Percentiles rank a stretch among this genome's conserved stretches.
Conservation (phyloP, 2,329 filamentous ascomycete species). For the Hypoxylon rubiginosum region DNA sequence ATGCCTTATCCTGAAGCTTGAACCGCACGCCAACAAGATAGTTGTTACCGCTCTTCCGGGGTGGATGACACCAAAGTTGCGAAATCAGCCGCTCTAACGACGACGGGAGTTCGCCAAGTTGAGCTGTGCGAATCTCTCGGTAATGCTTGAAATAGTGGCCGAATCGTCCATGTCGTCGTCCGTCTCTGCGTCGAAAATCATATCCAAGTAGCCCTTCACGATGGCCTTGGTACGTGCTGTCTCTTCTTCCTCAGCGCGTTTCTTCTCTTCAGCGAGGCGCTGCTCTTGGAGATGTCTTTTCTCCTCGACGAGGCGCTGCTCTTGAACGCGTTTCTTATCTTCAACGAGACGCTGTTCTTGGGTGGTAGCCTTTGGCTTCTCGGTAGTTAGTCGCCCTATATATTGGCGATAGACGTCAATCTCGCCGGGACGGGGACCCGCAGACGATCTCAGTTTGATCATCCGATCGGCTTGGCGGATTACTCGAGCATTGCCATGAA, state of each 20-base stretch:
- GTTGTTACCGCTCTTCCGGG: no score
- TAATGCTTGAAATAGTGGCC: conserved; percentile 3
- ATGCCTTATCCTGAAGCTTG: neutral
- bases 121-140: neutral
- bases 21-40: neutral
- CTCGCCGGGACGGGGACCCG: conserved; percentile 27
- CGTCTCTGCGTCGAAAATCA: no score
- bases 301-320: no score
- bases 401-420: conserved; percentile 22
- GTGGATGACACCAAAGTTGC: neutral
- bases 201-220: no score
- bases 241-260: no score
- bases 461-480: conserved; percentile 33
- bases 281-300: no score
- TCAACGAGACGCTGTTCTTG: no score
- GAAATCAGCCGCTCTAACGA: neutral
- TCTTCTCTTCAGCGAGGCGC: no score
- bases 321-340: no score
- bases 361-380: no score
- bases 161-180: no score
- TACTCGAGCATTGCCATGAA: conserved; percentile 18
- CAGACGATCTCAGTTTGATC: conserved; percentile 15
- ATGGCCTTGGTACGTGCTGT: no score
- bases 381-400: neutral
- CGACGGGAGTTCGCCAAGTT: neutral